Conservation (phyloP, 2,329 filamentous ascomycete species). For the Aspergillus oerlinghausenensis region DNA sequence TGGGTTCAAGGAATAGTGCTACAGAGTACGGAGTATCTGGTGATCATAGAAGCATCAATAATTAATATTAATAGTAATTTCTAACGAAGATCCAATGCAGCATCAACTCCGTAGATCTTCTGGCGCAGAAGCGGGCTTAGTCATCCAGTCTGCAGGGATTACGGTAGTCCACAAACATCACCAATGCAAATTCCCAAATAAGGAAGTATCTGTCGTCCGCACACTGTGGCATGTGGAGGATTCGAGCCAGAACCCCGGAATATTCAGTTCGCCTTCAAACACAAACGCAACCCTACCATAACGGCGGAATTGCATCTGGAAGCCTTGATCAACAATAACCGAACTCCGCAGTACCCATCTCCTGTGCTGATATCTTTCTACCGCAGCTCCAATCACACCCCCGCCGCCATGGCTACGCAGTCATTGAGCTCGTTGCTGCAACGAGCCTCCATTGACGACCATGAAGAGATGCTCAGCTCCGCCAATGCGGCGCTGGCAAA, state of each 20-base stretch:
- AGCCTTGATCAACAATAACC: neutral
- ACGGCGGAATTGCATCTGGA: neutral
- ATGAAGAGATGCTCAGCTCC: slow-evolving; percentile 57
- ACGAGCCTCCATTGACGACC: slow-evolving; percentile 56
- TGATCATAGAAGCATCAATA: too few species aligned
- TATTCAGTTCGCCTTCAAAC: neutral
- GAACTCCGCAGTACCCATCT: neutral
- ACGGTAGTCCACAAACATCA: slow-evolving; percentile 4
- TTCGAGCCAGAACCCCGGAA: neutral
- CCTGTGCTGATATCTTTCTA: neutral
- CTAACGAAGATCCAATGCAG: too few species aligned
- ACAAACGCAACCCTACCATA: neutral
- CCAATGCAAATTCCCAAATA: slow-evolving; percentile 15
- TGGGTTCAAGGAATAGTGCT: too few species aligned
- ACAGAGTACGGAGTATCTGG: too few species aligned
- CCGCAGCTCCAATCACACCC: neutral
- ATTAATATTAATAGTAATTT: too few species aligned
- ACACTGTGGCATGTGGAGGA: slow-evolving; percentile 8
- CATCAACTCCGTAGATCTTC: too few species aligned
- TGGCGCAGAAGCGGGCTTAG: neutral
- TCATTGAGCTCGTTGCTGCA: slow-evolving; percentile 54
- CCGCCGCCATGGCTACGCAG: slow-evolving; percentile 38
- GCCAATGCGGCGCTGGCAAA: slow-evolving; percentile 55
- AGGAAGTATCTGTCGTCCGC: slow-evolving; percentile 18
- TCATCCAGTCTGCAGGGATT: neutral